Evolutionary conservation across 495 filamentous ascomycete genomes (phyloP), one percentile per base, ranked within the genome.

Genomic region (Talaromyces adpressus): DNA sequence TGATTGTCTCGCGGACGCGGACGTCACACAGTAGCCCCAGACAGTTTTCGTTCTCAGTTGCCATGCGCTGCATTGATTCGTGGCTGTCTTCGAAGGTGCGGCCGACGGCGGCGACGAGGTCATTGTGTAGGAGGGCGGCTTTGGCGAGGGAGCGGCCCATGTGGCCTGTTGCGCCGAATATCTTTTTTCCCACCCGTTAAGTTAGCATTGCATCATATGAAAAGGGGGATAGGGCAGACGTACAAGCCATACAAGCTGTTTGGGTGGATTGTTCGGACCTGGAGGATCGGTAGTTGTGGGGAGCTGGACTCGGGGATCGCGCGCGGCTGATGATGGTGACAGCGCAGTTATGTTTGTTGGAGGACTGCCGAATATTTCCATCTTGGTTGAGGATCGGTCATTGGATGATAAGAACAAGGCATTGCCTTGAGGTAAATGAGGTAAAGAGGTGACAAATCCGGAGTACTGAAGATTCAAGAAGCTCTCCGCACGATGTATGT

Each of bases 141-240:
- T 91, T 91, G 53, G 91, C 90, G 23, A 98, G 85, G 11, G 89
- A 93, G 58, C 92, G 90, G 65, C 94, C 94, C 80, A 98, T 95
- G 69, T 98, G 94, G 59, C 94, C 94, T 4, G 92, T 97, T 49
- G 91, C 92, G 51, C 94, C 94, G 74, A 97, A 98, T 65, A 98
- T 82, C 88, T 56, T 14, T 16, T 34, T 29, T 27, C 4, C 4
- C 27, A 1, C 27, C 7, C 6, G 4, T 27, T 14, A 4, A 56
- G 34, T 67, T 64, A 64, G 61, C 47, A 45, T 51, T 39, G 20
- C 22, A 11, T 56, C 29, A 16, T 2, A 27, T 30, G 14, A 59
- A 52, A 29, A 47, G 52, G 29, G 16, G 36, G 16, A 36, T 45
- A 57, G 54, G 47, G n/a, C n/a, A n/a, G 6, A 79, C 81, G 72